Evolutionary conservation across 306 rosid species (phyloP), one percentile per base, ranked within the genome.

Genomic region (Trifolium subterraneum): DNA sequence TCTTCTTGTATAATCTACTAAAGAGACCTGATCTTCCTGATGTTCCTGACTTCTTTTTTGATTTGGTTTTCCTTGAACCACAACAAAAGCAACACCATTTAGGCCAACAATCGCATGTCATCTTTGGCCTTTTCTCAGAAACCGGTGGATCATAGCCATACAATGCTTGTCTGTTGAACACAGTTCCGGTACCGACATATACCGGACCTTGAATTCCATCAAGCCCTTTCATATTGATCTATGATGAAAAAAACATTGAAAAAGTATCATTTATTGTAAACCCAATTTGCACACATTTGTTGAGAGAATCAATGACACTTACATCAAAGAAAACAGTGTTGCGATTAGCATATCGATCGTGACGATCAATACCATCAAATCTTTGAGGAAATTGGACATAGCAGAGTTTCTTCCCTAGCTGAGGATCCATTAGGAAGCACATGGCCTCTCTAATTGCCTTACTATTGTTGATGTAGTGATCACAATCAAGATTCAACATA

Each of bases 331-430:
- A 93, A 10, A 93, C 94, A 2, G 96, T 89, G 64, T 93, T 93
- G 70, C 93, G 92, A 66, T 93, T 93, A 56, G 98, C 98, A 75
- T 93, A 93, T 50, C 97, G 86, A 76, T 93, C 97, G 0, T 96
- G 88, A 56, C 91, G 96, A 83, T 91, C 96, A 67, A 93, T 88
- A 73, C 98, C 98, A 81, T 93, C 97, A 20, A 93, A 93, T 81
- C 96, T 91, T 77, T 93, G 98, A 27, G 97, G 98, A 85, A 93
- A 93, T 74, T 93, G 98, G 45, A 91, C 92, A 85, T 93, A 93
- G 59, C 96, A 91, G 33, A 90, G 83, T 71, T 75, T 75, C 78
- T 91, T 93, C 8, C 98, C 97, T 0, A 89, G 89, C 14, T 86
- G 88, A 29, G 85, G 85, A 62, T 93, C 97, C 97, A 93, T 93